Evolutionary conservation across 1,284 basidiomycete genomes (phyloP).

Genomic region (Pascua sp.): DNA sequence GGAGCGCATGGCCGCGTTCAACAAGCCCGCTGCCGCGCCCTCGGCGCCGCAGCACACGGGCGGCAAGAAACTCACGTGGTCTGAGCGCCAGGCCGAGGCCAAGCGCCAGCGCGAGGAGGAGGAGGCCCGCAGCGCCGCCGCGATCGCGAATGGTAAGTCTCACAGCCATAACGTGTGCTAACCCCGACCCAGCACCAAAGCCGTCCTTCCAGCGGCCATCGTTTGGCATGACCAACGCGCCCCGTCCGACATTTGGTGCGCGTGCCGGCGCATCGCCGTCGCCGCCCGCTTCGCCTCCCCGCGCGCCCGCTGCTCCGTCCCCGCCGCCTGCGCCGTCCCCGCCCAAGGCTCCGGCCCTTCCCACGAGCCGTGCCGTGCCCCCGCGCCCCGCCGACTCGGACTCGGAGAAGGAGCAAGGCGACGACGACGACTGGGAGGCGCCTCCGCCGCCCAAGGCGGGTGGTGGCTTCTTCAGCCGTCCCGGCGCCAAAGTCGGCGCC

Average conservation of each 20-base stretch:
- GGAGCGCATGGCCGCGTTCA: conserved; percentile 43
- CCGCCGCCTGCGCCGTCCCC: conserved; percentile 29
- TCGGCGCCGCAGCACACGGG: conserved; percentile 20
- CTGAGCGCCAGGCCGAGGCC: conserved; percentile 77
- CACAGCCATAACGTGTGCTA: no score
- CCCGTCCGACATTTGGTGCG: conserved; percentile 11
- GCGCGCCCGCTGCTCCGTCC: conserved; percentile 25
- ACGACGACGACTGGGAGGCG: conserved; percentile 37
- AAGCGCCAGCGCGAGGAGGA: conserved; percentile 82
- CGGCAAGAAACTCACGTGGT: conserved; percentile 80
- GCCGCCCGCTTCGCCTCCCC: conserved; percentile 14
- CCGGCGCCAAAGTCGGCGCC: conserved; percentile 22
- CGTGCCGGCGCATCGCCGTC: conserved; percentile 14
- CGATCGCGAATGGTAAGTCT: conserved; percentile 38
- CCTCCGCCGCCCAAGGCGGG: conserved; percentile 29
- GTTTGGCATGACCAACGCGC: conserved; percentile 9
- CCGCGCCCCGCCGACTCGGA: conserved; percentile 33
- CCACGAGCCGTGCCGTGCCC: conserved; percentile 22
- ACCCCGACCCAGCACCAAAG: neutral
- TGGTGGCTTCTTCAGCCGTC: conserved; percentile 22
- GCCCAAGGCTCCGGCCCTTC: conserved; percentile 18
- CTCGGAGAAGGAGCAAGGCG: conserved; percentile 34
- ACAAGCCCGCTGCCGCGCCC: conserved; percentile 11
- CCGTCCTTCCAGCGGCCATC: conserved; percentile 15
- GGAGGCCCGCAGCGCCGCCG: conserved; percentile 64